Evolutionary conservation across 345 rosid genomes (phyloP).

Genomic region (Eucalyptus pumila): DNA sequence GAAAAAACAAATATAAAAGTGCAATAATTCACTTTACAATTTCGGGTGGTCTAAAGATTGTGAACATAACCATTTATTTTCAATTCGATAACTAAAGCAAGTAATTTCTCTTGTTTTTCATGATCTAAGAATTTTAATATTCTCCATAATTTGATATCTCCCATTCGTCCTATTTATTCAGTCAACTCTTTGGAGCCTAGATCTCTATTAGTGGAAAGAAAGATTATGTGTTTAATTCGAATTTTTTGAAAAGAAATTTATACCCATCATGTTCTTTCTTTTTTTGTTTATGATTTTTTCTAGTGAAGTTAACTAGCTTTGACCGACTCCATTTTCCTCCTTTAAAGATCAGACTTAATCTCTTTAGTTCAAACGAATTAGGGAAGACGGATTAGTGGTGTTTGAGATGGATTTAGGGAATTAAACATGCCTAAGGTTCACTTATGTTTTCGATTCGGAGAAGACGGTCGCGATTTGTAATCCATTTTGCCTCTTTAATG

Average conservation of each 20-base stretch:
- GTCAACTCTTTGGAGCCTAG: accelerated
- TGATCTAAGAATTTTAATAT: accelerated
- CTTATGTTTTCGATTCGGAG: not conserved
- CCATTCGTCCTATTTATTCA: accelerated
- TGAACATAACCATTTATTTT: not conserved
- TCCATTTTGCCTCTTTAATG: not conserved
- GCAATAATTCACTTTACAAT: not conserved
- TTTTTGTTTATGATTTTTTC: not conserved
- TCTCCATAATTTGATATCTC: not conserved
- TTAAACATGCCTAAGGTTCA: not conserved
- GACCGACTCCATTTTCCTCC: not conserved
- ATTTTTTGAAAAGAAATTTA: not conserved
- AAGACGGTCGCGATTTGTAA: not conserved
- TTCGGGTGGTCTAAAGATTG: not conserved
- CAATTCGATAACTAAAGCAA: not conserved
- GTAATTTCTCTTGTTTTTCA: not conserved
- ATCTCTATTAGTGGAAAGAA: not conserved
- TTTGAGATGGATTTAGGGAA: not conserved
- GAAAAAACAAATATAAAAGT: not conserved
- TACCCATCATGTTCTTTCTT: not conserved
- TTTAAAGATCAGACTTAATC: not conserved
- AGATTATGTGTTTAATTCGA: accelerated
- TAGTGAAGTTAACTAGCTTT: not conserved
- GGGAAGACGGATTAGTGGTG: not conserved
- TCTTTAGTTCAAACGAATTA: not conserved